A percentile compares a stretch with the other conserved stretches of the same genome.
Conservation (phyloP, 1,284 basidiomycete species). For the Trichosporon inkin region DNA sequence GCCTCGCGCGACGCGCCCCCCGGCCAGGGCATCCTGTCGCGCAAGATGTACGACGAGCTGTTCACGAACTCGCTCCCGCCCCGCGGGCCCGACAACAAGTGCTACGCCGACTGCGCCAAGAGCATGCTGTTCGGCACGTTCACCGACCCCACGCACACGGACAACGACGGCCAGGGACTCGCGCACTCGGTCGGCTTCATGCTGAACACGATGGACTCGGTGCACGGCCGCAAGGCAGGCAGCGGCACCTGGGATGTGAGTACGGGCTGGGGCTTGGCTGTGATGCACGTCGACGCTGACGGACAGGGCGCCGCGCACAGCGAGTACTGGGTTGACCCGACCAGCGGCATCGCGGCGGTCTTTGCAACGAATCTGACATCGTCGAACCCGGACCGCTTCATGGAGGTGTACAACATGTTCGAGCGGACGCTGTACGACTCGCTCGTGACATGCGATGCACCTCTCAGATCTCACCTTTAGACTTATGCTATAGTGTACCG, state of each 20-base stretch:
- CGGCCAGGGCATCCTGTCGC: slow-evolving; percentile 20
- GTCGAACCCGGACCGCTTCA: slow-evolving; percentile 26
- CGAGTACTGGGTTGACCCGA: slow-evolving; percentile 29
- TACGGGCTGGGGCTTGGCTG: not conserved
- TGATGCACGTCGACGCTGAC: slow-evolving; percentile 11
- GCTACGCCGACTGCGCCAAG: slow-evolving; percentile 17
- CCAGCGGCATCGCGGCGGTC: slow-evolving; percentile 22
- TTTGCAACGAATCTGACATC: slow-evolving; percentile 28
- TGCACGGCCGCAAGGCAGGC: slow-evolving; percentile 21
- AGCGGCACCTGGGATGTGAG: slow-evolving; percentile 27
- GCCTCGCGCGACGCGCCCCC: slow-evolving; percentile 12
- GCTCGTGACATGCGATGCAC: slow-evolving; percentile 12
- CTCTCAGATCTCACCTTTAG: too few relatives aligned
- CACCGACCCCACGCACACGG: slow-evolving; percentile 18
- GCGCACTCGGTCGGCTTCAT: slow-evolving; percentile 18
- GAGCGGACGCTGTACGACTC: slow-evolving; percentile 36
- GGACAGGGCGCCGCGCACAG: slow-evolving; percentile 26
- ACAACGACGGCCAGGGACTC: slow-evolving; percentile 13
- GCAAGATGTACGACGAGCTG: slow-evolving; percentile 26
- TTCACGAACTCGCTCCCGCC: slow-evolving; percentile 26
- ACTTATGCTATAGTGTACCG: too few relatives aligned
- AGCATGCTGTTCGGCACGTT: slow-evolving; percentile 13
- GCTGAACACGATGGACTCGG: slow-evolving; percentile 17
- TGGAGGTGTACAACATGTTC: slow-evolving; percentile 30
- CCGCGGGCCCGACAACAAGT: slow-evolving; percentile 10